Conservation (phyloP, 176 grass and related monocot species). For the Saccharum officinarum region DNA sequence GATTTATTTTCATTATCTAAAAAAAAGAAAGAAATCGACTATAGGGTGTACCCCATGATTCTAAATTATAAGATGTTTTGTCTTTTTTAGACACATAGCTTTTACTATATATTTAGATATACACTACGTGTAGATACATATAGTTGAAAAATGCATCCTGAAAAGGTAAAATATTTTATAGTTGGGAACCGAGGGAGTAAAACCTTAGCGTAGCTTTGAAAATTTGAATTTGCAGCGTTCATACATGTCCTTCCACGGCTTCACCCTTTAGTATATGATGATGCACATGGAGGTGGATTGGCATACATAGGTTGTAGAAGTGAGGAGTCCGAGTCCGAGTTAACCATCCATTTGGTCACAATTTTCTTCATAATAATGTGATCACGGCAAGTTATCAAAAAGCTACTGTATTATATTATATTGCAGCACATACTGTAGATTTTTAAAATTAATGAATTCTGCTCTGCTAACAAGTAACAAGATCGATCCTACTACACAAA, state of each 20-base stretch:
- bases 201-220: not conserved
- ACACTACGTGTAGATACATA: too few relatives aligned
- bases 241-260: not conserved
- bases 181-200: too few relatives aligned
- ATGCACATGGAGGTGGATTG: too few relatives aligned
- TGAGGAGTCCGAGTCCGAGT: not conserved
- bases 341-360: not conserved
- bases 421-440: not conserved
- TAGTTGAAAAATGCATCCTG: too few relatives aligned
- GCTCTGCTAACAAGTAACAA: not conserved
- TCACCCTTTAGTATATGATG: too few relatives aligned
- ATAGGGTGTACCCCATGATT: too few relatives aligned
- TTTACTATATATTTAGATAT: too few relatives aligned
- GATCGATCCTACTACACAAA: not conserved
- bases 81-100: too few relatives aligned
- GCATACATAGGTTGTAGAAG: not conserved
- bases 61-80: too few relatives aligned
- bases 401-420: not conserved
- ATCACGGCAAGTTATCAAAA: not conserved
- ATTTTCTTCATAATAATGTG: not conserved
- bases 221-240: not conserved
- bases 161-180: too few relatives aligned
- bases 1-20: too few relatives aligned
- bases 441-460: not conserved
- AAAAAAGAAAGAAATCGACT: too few relatives aligned